Conservation (phyloP, 2,329 filamentous ascomycete genomes). For the Xylariaceae sp. region DNA sequence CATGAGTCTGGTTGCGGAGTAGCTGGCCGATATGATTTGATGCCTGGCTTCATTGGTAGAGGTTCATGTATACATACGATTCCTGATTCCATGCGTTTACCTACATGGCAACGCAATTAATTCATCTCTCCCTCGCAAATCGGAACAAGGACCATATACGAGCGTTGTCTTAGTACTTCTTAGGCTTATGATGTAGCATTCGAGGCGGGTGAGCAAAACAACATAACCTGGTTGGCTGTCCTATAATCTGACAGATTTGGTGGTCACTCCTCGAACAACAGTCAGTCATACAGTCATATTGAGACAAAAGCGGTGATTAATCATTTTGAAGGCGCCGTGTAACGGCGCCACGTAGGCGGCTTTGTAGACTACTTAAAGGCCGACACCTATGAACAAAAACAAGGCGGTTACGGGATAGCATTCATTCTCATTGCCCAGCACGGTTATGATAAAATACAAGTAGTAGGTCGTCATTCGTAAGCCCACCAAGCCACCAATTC, state of each 20-base stretch:
- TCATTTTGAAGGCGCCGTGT: not conserved
- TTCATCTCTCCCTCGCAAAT: too few relatives aligned
- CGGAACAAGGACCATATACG: too few relatives aligned
- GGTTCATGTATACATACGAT: not conserved
- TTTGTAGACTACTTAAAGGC: not conserved
- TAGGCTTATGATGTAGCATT: too few relatives aligned
- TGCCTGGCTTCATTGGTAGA: not conserved
- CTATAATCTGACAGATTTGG: too few relatives aligned
- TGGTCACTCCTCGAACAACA: too few relatives aligned
- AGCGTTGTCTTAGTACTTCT: too few relatives aligned
- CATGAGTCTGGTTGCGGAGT: too few relatives aligned
- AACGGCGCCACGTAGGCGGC: not conserved
- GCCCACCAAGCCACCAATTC: conserved; percentile 5
- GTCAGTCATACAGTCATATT: too few relatives aligned
- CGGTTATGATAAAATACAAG: conserved; percentile 6
- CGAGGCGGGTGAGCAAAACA: too few relatives aligned
- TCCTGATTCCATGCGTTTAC: not conserved
- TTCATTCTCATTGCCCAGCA: not conserved
- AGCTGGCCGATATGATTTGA: not conserved
- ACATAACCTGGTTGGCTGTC: too few relatives aligned
- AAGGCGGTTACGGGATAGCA: not conserved
- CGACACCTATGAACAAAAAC: not conserved
- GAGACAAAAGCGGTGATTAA: too few relatives aligned
- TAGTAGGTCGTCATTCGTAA: conserved; percentile 18
- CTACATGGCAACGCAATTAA: not conserved